Evolutionary conservation across 345 rosid genomes (phyloP), one percentile per base, ranked within the genome.

Genomic region (Eucalyptus sp.): DNA sequence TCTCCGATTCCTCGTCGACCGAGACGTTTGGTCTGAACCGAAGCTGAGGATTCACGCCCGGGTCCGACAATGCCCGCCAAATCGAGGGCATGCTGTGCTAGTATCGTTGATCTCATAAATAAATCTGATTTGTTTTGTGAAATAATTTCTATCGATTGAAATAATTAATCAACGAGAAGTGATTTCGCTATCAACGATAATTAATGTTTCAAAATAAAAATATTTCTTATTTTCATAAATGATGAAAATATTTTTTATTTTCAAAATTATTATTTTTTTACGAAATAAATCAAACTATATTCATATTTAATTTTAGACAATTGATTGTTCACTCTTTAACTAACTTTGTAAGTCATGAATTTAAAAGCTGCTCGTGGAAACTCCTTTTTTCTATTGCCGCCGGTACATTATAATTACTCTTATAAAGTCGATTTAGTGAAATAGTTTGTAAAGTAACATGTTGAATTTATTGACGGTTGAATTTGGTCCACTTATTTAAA

Each of bases 241-340:
- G 24, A 7, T 52, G 8, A 52, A 52, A 17, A 52, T 18, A 18
- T 18, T 52, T 18, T 52, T 52, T 8, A 20, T 20, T 24, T 20
- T 56, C 0, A 22, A 20, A 7, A 54, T 52, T 0, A 52, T 52
- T 17, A 3, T 8, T 52, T 52, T 50, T 18, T 20, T 4, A 7
- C 1, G 0, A 56, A 56, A 10, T 0, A 24, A 56, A 56, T 0
- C 0, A 56, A 56, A 56, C 1, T 2, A 22, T 24, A 17, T 4
- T 33, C 7, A 66, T 64, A 3, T n/a, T 64, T 66, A 2, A 14
- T 66, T 66, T 13, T n/a, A 1, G 0, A 10, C 2, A 64, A 16
- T n/a, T 13, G 10, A 0, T 0, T 64, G 2, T 64, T n/a, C 33
- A 7, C 41, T 0, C 41, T 4, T 66, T 66, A 17, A 31, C 44